Evolutionary conservation across 495 filamentous ascomycete genomes (phyloP).

Genomic region (Astrothelium subdiscretum): DNA sequence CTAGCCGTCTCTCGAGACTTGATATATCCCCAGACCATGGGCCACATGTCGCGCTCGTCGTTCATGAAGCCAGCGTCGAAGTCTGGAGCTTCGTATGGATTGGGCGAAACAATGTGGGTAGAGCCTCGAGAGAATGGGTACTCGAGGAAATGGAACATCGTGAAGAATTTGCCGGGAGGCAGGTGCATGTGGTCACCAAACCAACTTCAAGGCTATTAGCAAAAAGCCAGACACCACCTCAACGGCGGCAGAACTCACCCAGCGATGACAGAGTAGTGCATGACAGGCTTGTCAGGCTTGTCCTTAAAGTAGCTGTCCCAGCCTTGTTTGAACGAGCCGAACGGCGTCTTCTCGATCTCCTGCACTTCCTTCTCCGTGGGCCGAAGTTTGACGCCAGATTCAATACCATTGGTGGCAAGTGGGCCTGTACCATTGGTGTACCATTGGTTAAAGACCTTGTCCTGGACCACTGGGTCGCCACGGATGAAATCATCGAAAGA

Average conservation of each 20-base stretch:
- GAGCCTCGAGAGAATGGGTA: slow-evolving; percentile 71
- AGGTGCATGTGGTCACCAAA: slow-evolving; percentile 27
- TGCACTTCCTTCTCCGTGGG: slow-evolving; percentile 59
- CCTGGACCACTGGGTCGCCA: slow-evolving; percentile 52
- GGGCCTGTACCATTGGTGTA: slow-evolving; percentile 68
- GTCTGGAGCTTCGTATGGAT: slow-evolving; percentile 63
- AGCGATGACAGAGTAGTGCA: slow-evolving; percentile 46
- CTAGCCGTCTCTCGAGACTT: slow-evolving; percentile 74
- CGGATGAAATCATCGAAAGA: slow-evolving; percentile 73
- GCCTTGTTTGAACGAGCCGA: slow-evolving; percentile 53
- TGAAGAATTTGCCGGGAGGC: slow-evolving; percentile 72
- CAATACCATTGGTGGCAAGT: slow-evolving; percentile 74
- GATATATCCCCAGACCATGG: slow-evolving; percentile 80
- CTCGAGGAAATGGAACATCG: slow-evolving; percentile 79
- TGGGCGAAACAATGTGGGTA: slow-evolving; percentile 57
- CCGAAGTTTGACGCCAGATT: slow-evolving; percentile 70
- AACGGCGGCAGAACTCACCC: slow-evolving; percentile 10
- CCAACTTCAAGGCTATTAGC: background rate
- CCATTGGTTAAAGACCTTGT: slow-evolving; percentile 51
- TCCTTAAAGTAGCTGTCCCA: slow-evolving; percentile 79
- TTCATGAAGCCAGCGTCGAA: slow-evolving; percentile 84
- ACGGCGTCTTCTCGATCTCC: slow-evolving; percentile 41
- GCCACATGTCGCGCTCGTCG: slow-evolving; percentile 69
- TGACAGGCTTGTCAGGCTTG: slow-evolving; percentile 77
- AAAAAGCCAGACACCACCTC: background rate